A percentile compares a stretch with the other conserved stretches of the same genome.
Conservation (phyloP, 2,329 filamentous ascomycete species). For the Eutypella sp. region DNA sequence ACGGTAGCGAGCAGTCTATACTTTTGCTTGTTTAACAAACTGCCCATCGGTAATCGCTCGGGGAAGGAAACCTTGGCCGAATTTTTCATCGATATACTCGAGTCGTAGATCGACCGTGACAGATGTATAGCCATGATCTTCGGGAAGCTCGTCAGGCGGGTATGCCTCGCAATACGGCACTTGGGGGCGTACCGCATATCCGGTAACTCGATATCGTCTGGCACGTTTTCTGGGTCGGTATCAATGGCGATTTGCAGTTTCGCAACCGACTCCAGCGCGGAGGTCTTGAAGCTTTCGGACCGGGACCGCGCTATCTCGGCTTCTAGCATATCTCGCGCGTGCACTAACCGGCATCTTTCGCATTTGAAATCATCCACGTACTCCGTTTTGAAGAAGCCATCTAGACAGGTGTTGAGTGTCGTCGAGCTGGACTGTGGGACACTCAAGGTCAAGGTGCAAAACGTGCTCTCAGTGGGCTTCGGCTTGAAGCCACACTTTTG, state of each 20-base stretch:
- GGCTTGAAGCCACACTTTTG: slow-evolving; percentile 86
- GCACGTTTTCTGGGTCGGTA: slow-evolving; percentile 74
- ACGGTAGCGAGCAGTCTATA: slow-evolving; percentile 86
- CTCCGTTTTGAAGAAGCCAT: slow-evolving; percentile 90
- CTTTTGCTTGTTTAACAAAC: slow-evolving; percentile 68
- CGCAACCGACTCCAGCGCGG: slow-evolving; percentile 53
- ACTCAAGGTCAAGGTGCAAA: slow-evolving; percentile 87
- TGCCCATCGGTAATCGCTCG: slow-evolving; percentile 76
- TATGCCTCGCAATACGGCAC: slow-evolving; percentile 80
- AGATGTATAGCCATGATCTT: slow-evolving; percentile 89
- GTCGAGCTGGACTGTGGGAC: slow-evolving; percentile 81
- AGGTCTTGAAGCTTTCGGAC: slow-evolving; percentile 46
- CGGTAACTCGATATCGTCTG: slow-evolving; percentile 69
- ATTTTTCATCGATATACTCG: slow-evolving; percentile 80
- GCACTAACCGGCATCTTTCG: slow-evolving; percentile 82
- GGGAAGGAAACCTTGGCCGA: slow-evolving; percentile 90
- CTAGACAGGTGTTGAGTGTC: slow-evolving; percentile 81
- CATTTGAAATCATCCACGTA: slow-evolving; percentile 97
- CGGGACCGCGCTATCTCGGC: slow-evolving; percentile 52
- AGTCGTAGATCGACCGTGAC: slow-evolving; percentile 87
- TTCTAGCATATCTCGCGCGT: slow-evolving; percentile 64
- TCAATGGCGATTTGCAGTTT: slow-evolving; percentile 66
- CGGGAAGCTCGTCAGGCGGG: slow-evolving; percentile 80
- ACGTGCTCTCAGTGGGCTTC: slow-evolving; percentile 74
- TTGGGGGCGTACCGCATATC: slow-evolving; percentile 71